Evolutionary conservation across 1,139 yeast genomes (phyloP), one percentile per base, ranked within the genome.

Genomic region (Pichia sp.): DNA sequence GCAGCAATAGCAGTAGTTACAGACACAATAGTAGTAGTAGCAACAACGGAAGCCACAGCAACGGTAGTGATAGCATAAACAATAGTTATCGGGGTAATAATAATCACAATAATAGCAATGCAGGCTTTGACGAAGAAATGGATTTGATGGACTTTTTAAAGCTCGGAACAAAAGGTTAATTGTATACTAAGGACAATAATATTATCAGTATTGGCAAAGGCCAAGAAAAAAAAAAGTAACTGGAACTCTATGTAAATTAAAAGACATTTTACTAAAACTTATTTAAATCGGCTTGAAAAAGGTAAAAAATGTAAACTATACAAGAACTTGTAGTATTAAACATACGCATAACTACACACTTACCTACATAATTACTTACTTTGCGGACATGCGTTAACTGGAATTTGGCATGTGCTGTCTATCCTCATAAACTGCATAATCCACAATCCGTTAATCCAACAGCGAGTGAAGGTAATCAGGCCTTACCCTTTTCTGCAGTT

Each of bases 131-230:
- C 16, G 50, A 50, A 3, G 48, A 52, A 14, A 44, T 52, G 30
- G 55, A 52, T 42, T 24, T 56, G 4, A 12, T 47, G 14, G 59
- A 56, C 14, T 52, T 56, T 24, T 46, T 56, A 17, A 54, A 33
- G 33, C 27, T 41, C 10, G 47, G 52, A 14, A 50, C 53, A 9
- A 42, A 24, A 36, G 14, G 36, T 41, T 43, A 30, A 46, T 36
- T 46, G 34, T 31, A 17, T 30, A 33, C n/a, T 33, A 31, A 16
- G 41, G 41, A 38, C 41, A 38, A 38, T 38, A 38, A 14, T 17
- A n/a, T 27, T 17, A n/a, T 27, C 6, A 7, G 29, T 27, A 27
- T 27, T 27, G 29, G 29, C 29, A 27, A 27, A 27, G 29, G 29
- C 29, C 29, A 27, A 27, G 4, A 27, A 36, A 36, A 36, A 36